Evolutionary conservation across 1,284 basidiomycete genomes (phyloP).

Genomic region (Fomes fomentarius): DNA sequence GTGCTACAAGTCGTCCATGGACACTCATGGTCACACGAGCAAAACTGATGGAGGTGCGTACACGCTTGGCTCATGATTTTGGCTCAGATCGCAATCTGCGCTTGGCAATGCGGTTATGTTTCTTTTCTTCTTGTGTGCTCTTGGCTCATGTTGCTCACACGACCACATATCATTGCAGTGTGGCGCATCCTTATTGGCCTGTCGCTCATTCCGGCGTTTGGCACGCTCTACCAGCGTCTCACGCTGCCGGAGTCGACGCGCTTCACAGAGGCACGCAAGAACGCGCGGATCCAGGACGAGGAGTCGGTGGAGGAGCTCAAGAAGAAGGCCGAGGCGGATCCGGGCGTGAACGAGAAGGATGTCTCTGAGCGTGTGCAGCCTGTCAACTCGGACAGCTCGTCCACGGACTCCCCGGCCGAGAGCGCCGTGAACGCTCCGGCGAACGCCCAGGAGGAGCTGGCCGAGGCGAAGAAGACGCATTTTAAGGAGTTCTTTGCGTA

Average conservation of each 20-base stretch:
- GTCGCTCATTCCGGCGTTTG: conserved; percentile 59
- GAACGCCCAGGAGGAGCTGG: conserved; percentile 6
- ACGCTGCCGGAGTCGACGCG: conserved; percentile 73
- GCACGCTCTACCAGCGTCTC: conserved; percentile 72
- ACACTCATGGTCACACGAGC: conserved; percentile 39
- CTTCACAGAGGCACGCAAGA: conserved; percentile 48
- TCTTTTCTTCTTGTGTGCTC: background rate
- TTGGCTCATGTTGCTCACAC: background rate
- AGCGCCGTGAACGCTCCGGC: conserved; percentile 6
- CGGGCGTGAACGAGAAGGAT: conserved; percentile 25
- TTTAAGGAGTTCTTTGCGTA: conserved; percentile 51
- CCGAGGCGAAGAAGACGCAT: conserved; percentile 40
- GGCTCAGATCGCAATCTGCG: too few relatives aligned
- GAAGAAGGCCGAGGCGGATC: conserved; percentile 36
- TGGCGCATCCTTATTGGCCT: conserved; percentile 57
- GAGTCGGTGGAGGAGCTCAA: conserved; percentile 41
- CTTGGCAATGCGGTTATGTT: too few relatives aligned
- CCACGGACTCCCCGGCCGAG: conserved; percentile 9
- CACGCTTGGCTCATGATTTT: background rate
- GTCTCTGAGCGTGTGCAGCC: conserved; percentile 4
- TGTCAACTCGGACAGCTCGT: background rate
- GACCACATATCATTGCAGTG: conserved; percentile 29
- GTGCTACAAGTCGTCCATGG: conserved; percentile 53
- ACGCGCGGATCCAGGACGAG: conserved; percentile 32
- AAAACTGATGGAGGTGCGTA: conserved; percentile 67